Evolutionary conservation across 2,329 filamentous ascomycete species (phyloP), one percentile per base, ranked within the genome.

Genomic region (Aspergillus puulaauensis): DNA sequence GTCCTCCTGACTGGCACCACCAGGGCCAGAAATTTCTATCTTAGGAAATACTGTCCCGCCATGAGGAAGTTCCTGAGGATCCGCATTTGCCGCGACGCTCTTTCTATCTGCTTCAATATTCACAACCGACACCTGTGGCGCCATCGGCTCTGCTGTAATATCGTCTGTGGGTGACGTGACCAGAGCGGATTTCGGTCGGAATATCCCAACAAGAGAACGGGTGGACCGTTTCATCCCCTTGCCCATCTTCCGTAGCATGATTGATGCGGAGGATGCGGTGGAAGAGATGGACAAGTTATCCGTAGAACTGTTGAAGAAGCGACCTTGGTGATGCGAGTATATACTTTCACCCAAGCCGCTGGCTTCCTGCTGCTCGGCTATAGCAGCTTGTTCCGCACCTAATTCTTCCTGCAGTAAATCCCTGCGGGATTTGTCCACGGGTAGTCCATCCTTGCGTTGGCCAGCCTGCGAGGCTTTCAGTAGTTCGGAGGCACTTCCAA

Each of bases 211-310:
- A 54, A 99, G 85, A 23, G 93, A 97, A 48, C 93, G 85, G 17
- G 89, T 90, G 52, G 91, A 89, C 77, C 95, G 96, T 83, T 96
- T 98, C 86, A 98, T 90, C n/a, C 93, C 93, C 64, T 92, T 91
- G 56, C 95, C 95, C 95, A 99, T 99, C 80, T 99, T 99, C 53
- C 95, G 87, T 64, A 99, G 73, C 78, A 80, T 80, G 51, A 80
- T 75, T 14, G 77, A 80, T 4, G 78, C 77, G 7, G 79, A 80
- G 0, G 78, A 80, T 21, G 77, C 77, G 6, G 78, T 80, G 1
- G 78, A 80, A 2, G 77, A 79, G 19, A 80, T 76, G 4, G 79
- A 80, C 45, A 99, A 77, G 66, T 98, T 98, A 75, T 99, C 95
- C 0, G 91, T 98, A 4, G 95, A 99, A 14, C 91, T 90, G 15